Base-by-base conservation (phyloP, 768 basidiomycete genomes). In the Rhizopogon vinicolor region DNA sequence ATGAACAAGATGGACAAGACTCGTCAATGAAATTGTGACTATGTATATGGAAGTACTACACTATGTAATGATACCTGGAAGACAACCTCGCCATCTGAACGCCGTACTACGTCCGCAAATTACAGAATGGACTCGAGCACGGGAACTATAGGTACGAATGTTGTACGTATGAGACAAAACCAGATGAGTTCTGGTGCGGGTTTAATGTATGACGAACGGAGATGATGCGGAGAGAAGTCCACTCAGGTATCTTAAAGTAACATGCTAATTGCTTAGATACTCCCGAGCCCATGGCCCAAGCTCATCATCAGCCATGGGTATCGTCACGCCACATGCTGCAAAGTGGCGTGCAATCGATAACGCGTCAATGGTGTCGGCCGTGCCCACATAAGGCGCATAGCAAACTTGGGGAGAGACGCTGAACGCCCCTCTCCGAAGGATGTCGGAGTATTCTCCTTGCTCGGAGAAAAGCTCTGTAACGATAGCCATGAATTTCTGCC, bases 381-480 rank as follows among this genome's bases (percentile, higher is more conserved):
- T 13, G 53, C 70, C 70, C 54, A 58, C 54, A 55, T 70, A 77
- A 3, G 72, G 65, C 56, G 56, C 60, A 49, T 67, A 73, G 49
- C 59, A 53, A 52, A 71, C 22, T 14, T 64, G 61, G 16, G 71
- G 67, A 51, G 74, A 71, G 59, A 77, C 67, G 51, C 59, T 62
- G 16, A 78, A 64, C 22, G 63, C 58, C 6, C 66, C 65, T 59
- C 67, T 68, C 59, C 70, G 65, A 28, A 79, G 60, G 51, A 71
- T 65, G 41, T 72, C 67, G 44, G 67, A 62, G 63, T 79, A 79
- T 63, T 64, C 65, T 50, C 76, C 77, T 45, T 62, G 69, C 40
- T 66, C 63, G 9, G 75, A 70, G 60, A 79, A 77, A 55, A 79
- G 63, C 53, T 72, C 70, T 14, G 70, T 74, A 9, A 72, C 74